These are phyloP conservation scores for Penicillium griseofulvum DNA, from an alignment of 2,329 filamentous ascomycete genomes.

Conservation along the genomic window DNA sequence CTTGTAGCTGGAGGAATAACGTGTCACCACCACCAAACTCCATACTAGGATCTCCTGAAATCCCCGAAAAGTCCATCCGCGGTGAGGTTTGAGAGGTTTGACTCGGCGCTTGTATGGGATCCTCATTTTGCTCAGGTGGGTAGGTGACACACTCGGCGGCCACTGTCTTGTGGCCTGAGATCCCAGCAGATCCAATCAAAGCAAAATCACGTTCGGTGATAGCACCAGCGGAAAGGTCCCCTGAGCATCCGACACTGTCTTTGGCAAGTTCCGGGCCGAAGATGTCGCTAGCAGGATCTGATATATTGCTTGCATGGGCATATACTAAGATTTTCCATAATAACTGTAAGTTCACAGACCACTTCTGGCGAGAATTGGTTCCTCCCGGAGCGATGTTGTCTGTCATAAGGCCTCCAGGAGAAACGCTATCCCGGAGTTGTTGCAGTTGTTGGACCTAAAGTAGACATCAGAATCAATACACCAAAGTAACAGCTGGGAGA, in stretches of 20 bases:
- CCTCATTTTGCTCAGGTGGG: slow-evolving; percentile 31
- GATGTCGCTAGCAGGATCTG: slow-evolving; percentile 15
- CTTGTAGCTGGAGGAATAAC: slow-evolving; percentile 35
- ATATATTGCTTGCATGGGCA: slow-evolving; percentile 32
- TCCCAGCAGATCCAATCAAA: slow-evolving; percentile 40
- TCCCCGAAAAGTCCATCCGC: slow-evolving; percentile 4
- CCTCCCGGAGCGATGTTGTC: background rate
- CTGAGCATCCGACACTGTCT: slow-evolving; percentile 9
- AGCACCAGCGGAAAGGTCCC: background rate
- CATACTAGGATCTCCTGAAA: slow-evolving; percentile 5
- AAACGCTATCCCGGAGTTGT: slow-evolving; percentile 36
- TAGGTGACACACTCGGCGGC: slow-evolving; percentile 35
- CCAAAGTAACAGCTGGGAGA: background rate
- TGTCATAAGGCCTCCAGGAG: slow-evolving; percentile 15
- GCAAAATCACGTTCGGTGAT: slow-evolving; percentile 34
- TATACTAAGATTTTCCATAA: slow-evolving; percentile 41
- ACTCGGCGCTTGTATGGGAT: slow-evolving; percentile 1
- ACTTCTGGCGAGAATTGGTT: slow-evolving; percentile 14
- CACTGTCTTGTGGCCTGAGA: slow-evolving; percentile 41
- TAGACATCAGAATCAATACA: background rate
- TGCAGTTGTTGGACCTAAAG: slow-evolving; percentile 24
- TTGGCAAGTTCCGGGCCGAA: slow-evolving; percentile 19
- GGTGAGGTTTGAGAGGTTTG: slow-evolving; percentile 12
- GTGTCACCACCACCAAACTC: slow-evolving; percentile 20
- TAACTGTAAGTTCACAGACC: slow-evolving; percentile 37